Percentiles rank a stretch among this genome's conserved stretches.
phyloP scores from a whole-genome alignment of 2,329 filamentous ascomycete genomes.

The Aspergillus calidoustus region DNA sequence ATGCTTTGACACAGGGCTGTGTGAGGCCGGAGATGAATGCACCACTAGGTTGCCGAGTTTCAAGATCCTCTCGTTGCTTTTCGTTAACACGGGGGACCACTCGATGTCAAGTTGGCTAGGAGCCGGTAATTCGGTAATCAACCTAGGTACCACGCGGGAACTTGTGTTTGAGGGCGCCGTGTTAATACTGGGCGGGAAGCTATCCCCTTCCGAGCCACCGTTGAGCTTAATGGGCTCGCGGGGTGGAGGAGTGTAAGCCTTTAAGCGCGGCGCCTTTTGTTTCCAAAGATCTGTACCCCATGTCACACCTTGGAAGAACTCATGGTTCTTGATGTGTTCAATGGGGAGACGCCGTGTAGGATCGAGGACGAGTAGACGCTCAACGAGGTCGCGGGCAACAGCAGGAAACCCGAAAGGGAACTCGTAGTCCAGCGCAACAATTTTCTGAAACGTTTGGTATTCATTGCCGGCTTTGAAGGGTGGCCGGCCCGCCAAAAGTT shows the following conservation, averaged over 20 bases:
- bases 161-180: slow-evolving; percentile 46
- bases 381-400: slow-evolving; percentile 84
- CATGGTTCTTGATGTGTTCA: slow-evolving; percentile 95
- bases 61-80: slow-evolving; percentile 88
- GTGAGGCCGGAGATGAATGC: slow-evolving; percentile 74
- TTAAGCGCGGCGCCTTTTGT: slow-evolving; percentile 83
- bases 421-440: slow-evolving; percentile 90
- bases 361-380: slow-evolving; percentile 87
- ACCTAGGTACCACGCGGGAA: slow-evolving; percentile 69
- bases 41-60: slow-evolving; percentile 93
- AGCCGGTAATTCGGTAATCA: slow-evolving; percentile 95
- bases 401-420: slow-evolving; percentile 88
- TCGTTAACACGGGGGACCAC: slow-evolving; percentile 94
- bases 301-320: slow-evolving; percentile 85
- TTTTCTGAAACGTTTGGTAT: slow-evolving; percentile 98
- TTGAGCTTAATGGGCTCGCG: slow-evolving; percentile 81
- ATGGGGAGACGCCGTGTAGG: slow-evolving; percentile 82
- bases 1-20: slow-evolving; percentile 72
- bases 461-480: slow-evolving; percentile 97
- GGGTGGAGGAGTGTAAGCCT: slow-evolving; percentile 77
- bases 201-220: slow-evolving; percentile 49
- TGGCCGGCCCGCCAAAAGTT: slow-evolving; percentile 90
- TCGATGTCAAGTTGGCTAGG: slow-evolving; percentile 96
- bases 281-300: slow-evolving; percentile 90
- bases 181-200: slow-evolving; percentile 48